Evolutionary conservation across 2,329 filamentous ascomycete species (phyloP).

Genomic region (Alternaria brassicae): DNA sequence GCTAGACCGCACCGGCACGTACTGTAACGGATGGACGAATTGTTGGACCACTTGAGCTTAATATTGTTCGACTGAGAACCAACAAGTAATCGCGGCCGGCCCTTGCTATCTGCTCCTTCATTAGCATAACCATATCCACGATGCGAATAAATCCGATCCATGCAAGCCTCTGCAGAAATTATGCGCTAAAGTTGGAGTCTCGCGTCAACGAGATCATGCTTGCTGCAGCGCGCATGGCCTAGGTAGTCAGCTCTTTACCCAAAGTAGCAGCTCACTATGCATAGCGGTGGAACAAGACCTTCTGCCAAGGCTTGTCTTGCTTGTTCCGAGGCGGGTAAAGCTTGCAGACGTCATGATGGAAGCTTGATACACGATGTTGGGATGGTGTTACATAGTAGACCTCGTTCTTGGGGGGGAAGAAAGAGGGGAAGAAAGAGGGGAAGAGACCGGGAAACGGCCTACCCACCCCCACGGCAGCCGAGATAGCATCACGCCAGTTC

Average conservation of each 20-base stretch:
- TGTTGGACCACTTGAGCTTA: neutral
- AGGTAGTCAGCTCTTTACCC: conserved; percentile 17
- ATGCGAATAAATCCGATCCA: neutral
- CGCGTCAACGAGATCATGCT: neutral
- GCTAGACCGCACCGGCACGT: conserved; percentile 6
- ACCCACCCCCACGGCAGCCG: neutral
- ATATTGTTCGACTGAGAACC: neutral
- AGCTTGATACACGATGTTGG: neutral
- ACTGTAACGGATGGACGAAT: conserved; percentile 3
- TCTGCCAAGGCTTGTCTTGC: conserved; percentile 14
- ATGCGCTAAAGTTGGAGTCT: neutral
- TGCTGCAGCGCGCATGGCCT: conserved; percentile 1
- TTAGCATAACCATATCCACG: neutral
- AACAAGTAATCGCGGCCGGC: no score
- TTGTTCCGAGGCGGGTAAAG: conserved; percentile 20
- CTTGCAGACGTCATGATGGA: conserved; percentile 32
- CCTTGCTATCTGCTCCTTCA: neutral
- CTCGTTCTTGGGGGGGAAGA: no score
- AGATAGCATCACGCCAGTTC: conserved; percentile 1
- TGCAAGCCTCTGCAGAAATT: neutral
- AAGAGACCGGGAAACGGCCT: neutral
- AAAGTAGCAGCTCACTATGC: conserved; percentile 25
- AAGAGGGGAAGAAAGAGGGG: conserved; percentile 14
- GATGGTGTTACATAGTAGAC: neutral
- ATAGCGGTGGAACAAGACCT: conserved; percentile 18